Conservation (phyloP, 768 basidiomycete genomes). For the Trametes punicea region DNA sequence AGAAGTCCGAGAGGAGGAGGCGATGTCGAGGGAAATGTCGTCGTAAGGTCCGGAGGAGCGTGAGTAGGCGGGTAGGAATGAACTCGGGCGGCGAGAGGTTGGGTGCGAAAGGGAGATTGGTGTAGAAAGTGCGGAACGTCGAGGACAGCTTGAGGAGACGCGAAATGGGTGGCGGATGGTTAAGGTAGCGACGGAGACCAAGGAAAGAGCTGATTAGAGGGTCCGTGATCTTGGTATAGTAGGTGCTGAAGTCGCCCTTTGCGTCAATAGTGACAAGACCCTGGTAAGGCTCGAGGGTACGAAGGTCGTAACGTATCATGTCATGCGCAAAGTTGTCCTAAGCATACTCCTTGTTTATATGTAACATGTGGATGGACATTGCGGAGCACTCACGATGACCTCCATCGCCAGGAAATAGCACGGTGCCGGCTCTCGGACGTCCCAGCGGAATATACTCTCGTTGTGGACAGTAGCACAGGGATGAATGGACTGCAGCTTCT, state of each 20-base stretch:
- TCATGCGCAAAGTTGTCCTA: slow-evolving; percentile 98
- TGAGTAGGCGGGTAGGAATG: slow-evolving; percentile 86
- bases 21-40: slow-evolving; percentile 87
- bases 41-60: slow-evolving; percentile 79
- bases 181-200: slow-evolving; percentile 56
- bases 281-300: slow-evolving; percentile 79
- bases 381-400: slow-evolving; percentile 68
- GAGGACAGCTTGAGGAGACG: slow-evolving; percentile 53
- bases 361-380: background rate
- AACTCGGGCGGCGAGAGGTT: slow-evolving; percentile 88
- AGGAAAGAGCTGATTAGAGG: slow-evolving; percentile 81
- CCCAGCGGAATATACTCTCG: slow-evolving; percentile 86
- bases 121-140: slow-evolving; percentile 59
- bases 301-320: slow-evolving; percentile 83
- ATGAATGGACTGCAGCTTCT: slow-evolving; percentile 59
- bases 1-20: slow-evolving; percentile 93
- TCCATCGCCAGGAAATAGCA: slow-evolving; percentile 96
- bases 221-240: slow-evolving; percentile 84
- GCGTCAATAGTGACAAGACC: slow-evolving; percentile 76
- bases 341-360: background rate
- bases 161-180: slow-evolving; percentile 55
- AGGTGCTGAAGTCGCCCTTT: slow-evolving; percentile 75
- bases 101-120: slow-evolving; percentile 79
- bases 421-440: slow-evolving; percentile 67
- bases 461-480: slow-evolving; percentile 67